Base-by-base conservation (phyloP, 2,329 filamentous ascomycete species). In the Apiospora arundinis region DNA sequence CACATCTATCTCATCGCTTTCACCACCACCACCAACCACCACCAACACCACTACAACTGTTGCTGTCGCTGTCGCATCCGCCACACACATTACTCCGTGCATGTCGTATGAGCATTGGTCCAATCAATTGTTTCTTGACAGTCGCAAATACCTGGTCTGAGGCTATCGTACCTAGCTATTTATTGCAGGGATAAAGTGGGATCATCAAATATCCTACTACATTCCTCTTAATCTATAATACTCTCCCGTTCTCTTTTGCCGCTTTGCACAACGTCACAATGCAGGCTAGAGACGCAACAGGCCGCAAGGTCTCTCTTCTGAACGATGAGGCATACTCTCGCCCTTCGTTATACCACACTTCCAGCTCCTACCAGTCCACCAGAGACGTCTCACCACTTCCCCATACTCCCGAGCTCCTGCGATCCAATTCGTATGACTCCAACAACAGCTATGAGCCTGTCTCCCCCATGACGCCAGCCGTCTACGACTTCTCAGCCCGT, bases 391-490 rank as follows among this genome's bases (percentile, higher is more conserved):
- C 86, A 3, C 85, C 85, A 4, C 85, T 86, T 25, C 84, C 86
- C 67, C 83, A 84, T 74, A 88, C 87, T 0, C 89, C 89, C 42
- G 86, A 88, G 75, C 84, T 91, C n/a, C 80, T 87, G 68, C 87
- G 89, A 60, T 89, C 89, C 69, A 83, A 90, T 75, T 91, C 89
- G 0, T 91, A 89, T 78, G 89, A 91, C 77, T 91, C 89, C 14
- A 86, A 88, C 73, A 89, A 86, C 78, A 67, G 65, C 18, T 85
- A 83, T 76, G 88, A 89, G 70, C 84, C 87, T 42, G 77, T 83
- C 25, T 89, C 89, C 0, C 89, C 89, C 32, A 75, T 89, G 72
- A 91, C 89, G 0, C 89, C 89, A 0, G 84, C 83, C 42, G 82
- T 84, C 44, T 85, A 82, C 72, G 80, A 86, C 49, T 85, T 83